phyloP scores from a whole-genome alignment of 2,329 filamentous ascomycete species.

The Colletotrichum sp. region DNA sequence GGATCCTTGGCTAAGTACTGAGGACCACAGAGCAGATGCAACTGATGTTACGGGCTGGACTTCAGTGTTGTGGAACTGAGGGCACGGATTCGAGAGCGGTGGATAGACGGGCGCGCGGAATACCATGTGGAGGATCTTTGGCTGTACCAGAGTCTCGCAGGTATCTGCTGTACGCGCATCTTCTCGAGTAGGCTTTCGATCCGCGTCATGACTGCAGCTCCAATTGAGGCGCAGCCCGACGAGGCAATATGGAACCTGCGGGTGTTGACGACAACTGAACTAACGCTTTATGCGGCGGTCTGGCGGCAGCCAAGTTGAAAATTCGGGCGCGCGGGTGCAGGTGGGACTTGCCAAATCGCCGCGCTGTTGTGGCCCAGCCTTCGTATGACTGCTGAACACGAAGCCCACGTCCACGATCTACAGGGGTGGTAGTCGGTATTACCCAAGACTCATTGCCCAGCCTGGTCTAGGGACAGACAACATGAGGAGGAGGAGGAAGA shows the following conservation, averaged over 20 bases:
- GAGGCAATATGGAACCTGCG: constrained; percentile 11
- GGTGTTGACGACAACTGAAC: neutral
- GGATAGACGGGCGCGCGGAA: neutral
- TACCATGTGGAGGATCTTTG: neutral
- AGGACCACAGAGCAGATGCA: neutral
- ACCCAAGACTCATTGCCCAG: neutral
- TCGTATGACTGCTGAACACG: constrained; percentile 20
- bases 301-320: constrained; percentile 4
- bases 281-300: neutral
- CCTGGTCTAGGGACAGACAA: neutral
- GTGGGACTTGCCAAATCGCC: constrained; percentile 1
- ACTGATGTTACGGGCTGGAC: neutral
- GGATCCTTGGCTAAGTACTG: neutral
- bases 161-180: neutral
- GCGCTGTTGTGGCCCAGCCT: constrained; percentile 9
- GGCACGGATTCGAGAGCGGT: neutral
- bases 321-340: constrained; percentile 10
- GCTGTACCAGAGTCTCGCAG: neutral
- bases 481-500: neutral
- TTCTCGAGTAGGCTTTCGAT: neutral
- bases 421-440: constrained; percentile 1
- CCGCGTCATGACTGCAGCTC: constrained; percentile 13
- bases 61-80: neutral
- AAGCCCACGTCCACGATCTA: neutral
- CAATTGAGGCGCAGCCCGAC: constrained; percentile 12